A percentile compares a stretch with the other conserved stretches of the same genome.
Conservation (phyloP, 441 rosid species). For the Euphorbia schlechtendalii region DNA sequence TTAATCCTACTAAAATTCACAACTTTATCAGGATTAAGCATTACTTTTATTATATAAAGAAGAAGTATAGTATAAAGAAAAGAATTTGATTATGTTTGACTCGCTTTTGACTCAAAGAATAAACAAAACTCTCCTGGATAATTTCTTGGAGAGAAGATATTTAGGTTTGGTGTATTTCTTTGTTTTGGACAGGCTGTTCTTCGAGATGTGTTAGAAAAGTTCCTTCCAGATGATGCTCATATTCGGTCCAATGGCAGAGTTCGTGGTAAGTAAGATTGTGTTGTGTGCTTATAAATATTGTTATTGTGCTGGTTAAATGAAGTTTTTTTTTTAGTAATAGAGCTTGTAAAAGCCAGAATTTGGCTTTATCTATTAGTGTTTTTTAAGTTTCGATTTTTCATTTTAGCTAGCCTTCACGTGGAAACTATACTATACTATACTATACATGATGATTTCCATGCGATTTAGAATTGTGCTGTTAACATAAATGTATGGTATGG, state of each 20-base stretch:
- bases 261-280: constrained; percentile 56
- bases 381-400: background rate
- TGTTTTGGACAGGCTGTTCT: constrained; percentile 61
- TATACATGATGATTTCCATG: background rate
- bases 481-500: background rate
- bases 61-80: background rate
- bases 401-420: background rate
- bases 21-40: background rate
- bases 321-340: background rate
- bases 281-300: background rate
- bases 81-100: background rate
- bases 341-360: too few relatives aligned
- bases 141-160: background rate
- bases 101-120: constrained; percentile 11
- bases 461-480: background rate
- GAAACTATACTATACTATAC: too few relatives aligned
- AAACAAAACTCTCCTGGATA: background rate
- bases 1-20: background rate
- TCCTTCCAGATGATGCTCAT: constrained; percentile 80
- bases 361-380: too few relatives aligned
- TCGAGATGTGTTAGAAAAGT: constrained; percentile 59
- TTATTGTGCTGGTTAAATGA: background rate
- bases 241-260: constrained; percentile 76
- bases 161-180: constrained; percentile 8
- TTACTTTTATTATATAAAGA: background rate